phyloP scores from a whole-genome alignment of 768 basidiomycete genomes.

The Termitomyces sp. region DNA sequence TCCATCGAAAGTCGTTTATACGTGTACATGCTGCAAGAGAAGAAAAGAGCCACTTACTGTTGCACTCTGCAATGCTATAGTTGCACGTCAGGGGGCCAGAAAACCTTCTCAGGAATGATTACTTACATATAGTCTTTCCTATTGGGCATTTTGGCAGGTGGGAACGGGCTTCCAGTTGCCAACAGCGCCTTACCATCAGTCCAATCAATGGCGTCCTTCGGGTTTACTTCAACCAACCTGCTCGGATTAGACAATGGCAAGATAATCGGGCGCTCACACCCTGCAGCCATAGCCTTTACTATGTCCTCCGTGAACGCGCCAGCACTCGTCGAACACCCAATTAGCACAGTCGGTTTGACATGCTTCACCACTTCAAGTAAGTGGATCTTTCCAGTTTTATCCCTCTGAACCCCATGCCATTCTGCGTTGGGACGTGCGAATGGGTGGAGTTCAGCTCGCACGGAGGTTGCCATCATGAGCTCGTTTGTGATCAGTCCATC shows the following conservation, averaged over 20 bases:
- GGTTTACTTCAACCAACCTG: constrained; percentile 67
- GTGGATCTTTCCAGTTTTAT: constrained; percentile 36
- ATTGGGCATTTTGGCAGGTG: constrained; percentile 58
- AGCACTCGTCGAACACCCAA: constrained; percentile 77
- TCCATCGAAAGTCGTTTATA: constrained; percentile 28
- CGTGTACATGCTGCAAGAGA: background rate
- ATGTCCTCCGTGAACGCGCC: constrained; percentile 78
- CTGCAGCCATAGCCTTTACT: constrained; percentile 60
- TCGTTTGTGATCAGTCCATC: constrained; percentile 51
- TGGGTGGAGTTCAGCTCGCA: constrained; percentile 41
- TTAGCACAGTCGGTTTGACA: constrained; percentile 76
- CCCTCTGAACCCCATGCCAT: constrained; percentile 37
- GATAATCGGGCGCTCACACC: constrained; percentile 73
- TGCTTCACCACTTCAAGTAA: constrained; percentile 68
- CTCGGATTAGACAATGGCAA: constrained; percentile 84
- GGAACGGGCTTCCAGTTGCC: constrained; percentile 84
- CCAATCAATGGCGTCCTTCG: constrained; percentile 71
- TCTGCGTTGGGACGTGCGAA: constrained; percentile 57
- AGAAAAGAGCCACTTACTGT: constrained; percentile 35
- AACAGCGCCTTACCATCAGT: constrained; percentile 74
- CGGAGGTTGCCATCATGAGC: constrained; percentile 34
- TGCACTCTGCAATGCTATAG: constrained; percentile 66
- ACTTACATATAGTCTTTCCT: constrained; percentile 65
- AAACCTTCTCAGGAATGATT: background rate
- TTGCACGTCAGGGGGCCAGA: background rate